These are phyloP conservation scores for Phaeomoniella chlamydospora DNA, from an alignment of 2,329 filamentous ascomycete genomes.

Conservation along the genomic window DNA sequence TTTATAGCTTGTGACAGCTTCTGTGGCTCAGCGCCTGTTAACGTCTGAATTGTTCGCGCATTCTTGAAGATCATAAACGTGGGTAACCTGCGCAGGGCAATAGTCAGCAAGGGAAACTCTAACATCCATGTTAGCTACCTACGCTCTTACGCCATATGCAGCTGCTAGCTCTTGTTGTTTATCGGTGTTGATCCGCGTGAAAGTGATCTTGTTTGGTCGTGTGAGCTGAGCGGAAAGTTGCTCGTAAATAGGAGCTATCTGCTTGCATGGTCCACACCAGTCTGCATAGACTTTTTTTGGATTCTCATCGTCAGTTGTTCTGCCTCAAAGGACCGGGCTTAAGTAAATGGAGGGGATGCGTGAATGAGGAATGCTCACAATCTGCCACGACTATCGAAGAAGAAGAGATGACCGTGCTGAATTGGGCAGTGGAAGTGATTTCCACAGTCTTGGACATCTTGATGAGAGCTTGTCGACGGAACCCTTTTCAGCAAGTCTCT, in stretches of 20 bases:
- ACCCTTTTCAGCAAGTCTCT: neutral
- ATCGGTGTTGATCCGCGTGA: slow-evolving; percentile 79
- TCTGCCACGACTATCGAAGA: slow-evolving; percentile 75
- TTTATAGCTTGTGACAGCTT: slow-evolving; percentile 58
- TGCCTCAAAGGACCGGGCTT: slow-evolving; percentile 2
- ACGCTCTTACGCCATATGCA: slow-evolving; percentile 58
- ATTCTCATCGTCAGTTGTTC: neutral
- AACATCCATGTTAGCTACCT: slow-evolving; percentile 15
- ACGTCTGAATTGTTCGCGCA: slow-evolving; percentile 50
- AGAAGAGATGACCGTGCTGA: slow-evolving; percentile 51
- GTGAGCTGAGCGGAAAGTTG: slow-evolving; percentile 58
- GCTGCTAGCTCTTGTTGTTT: slow-evolving; percentile 57
- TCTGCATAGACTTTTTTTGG: slow-evolving; percentile 60
- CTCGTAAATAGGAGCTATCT: slow-evolving; percentile 72
- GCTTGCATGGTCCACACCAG: slow-evolving; percentile 73
- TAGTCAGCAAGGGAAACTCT: slow-evolving; percentile 1
- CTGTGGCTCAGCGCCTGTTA: slow-evolving; percentile 58
- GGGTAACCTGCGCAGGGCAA: slow-evolving; percentile 45
- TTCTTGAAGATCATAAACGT: slow-evolving; percentile 85
- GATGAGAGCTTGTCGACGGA: slow-evolving; percentile 1
- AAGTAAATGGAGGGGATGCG: slow-evolving; percentile 2
- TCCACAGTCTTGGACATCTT: slow-evolving; percentile 28
- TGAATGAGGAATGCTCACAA: slow-evolving; percentile 39
- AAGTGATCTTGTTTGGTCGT: slow-evolving; percentile 58
- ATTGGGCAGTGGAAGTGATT: slow-evolving; percentile 53